These are phyloP conservation scores for Colletotrichum sp. DNA, from an alignment of 2,329 filamentous ascomycete species.

Conservation along the genomic window DNA sequence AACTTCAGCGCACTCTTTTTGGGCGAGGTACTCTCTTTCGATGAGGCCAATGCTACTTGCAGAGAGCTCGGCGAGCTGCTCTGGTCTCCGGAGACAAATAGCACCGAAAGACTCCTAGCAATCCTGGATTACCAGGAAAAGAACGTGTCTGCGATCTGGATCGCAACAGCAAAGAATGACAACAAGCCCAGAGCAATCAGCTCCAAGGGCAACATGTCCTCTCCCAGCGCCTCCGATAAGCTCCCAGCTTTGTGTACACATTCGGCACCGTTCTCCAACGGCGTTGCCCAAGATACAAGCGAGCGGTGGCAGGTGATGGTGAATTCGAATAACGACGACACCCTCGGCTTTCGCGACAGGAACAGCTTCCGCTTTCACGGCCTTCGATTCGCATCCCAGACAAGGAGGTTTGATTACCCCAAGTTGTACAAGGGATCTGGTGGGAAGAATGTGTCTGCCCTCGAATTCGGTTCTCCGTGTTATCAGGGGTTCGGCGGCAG, in stretches of 20 bases:
- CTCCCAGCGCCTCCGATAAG: slow-evolving; percentile 9
- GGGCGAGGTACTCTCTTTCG: slow-evolving; percentile 27
- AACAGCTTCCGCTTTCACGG: slow-evolving; percentile 54
- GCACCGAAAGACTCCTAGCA: slow-evolving; percentile 36
- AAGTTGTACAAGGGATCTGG: slow-evolving; percentile 34
- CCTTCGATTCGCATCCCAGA: slow-evolving; percentile 43
- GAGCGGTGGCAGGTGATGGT: slow-evolving; percentile 41
- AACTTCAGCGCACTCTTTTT: slow-evolving; percentile 40
- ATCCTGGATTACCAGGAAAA: slow-evolving; percentile 39
- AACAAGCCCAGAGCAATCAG: slow-evolving; percentile 30
- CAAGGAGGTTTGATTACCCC: slow-evolving; percentile 43
- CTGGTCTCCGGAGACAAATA: slow-evolving; percentile 35
- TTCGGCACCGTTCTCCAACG: slow-evolving; percentile 44
- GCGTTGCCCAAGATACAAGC: slow-evolving; percentile 33
- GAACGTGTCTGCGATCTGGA: slow-evolving; percentile 38
- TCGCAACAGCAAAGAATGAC: slow-evolving; percentile 28
- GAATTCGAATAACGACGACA: slow-evolving; percentile 40
- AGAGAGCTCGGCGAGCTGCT: slow-evolving; percentile 43
- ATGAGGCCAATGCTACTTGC: slow-evolving; percentile 35
- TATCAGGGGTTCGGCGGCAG: slow-evolving; percentile 36
- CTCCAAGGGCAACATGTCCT: slow-evolving; percentile 27
- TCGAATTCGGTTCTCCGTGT: slow-evolving; percentile 37
- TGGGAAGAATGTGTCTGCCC: slow-evolving; percentile 29
- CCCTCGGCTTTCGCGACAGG: slow-evolving; percentile 48
- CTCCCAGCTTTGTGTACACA: slow-evolving; percentile 48